phyloP scores from a whole-genome alignment of 495 filamentous ascomycete species.

The Penicillium salamii region DNA sequence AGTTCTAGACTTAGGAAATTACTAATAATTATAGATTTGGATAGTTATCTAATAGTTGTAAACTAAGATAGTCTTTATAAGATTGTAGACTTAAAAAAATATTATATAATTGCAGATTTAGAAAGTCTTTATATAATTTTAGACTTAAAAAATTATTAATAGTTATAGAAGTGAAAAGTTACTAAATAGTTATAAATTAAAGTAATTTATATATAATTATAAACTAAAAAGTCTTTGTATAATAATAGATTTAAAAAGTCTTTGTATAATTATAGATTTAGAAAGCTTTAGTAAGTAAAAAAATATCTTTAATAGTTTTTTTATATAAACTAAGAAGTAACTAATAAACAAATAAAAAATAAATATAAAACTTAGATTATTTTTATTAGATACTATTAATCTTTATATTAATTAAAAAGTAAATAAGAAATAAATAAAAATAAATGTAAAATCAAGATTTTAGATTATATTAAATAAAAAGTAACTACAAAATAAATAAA shows the following conservation, averaged over 20 bases:
- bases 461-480: not conserved
- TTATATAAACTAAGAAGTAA: slow-evolving; percentile 6
- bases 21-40: slow-evolving; percentile 4
- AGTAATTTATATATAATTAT: not conserved
- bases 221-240: too few relatives aligned
- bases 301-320: slow-evolving; percentile 3
- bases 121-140: too few relatives aligned
- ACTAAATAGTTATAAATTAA: slow-evolving; percentile 9
- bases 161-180: not conserved
- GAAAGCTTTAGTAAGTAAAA: slow-evolving; percentile 3
- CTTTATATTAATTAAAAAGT: not conserved
- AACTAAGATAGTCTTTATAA: slow-evolving; percentile 1
- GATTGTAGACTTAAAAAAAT: too few relatives aligned
- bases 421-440: too few relatives aligned
- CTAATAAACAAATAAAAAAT: not conserved
- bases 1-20: too few relatives aligned
- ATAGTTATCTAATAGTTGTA: not conserved
- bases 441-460: not conserved
- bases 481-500: too few relatives aligned
- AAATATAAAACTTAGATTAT: too few relatives aligned
- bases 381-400: not conserved
- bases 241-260: too few relatives aligned
- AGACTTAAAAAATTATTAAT: too few relatives aligned
- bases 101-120: too few relatives aligned
- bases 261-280: too few relatives aligned